Evolutionary conservation across 305 asterid species (phyloP), one percentile per base, ranked within the genome.

Genomic region (Solanum hybrid): DNA sequence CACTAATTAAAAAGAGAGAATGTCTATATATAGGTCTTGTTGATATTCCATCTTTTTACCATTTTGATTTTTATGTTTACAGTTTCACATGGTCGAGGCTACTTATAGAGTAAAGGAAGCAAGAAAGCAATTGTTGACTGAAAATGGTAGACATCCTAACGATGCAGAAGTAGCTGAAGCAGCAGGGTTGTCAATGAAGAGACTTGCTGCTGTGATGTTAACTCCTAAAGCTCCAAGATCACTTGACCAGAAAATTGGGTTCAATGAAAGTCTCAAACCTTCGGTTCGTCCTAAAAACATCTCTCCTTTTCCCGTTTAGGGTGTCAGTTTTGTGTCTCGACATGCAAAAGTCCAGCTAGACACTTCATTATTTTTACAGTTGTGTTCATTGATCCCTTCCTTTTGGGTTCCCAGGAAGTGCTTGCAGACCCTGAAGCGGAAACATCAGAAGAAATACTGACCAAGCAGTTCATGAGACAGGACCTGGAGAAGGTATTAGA

Each of bases 61-160:
- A 11, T 79, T 79, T 81, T 82, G 22, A 36, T 5, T 89, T 71
- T 75, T 46, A 26, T 85, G 22, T 46, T 17, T 3, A 36, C 96
- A 97, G 99, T 94, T 94, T 91, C 98, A 97, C 95, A 95, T 96
- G 97, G 99, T 95, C 16, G 98, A 95, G 92, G 98, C 99, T 69
- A 92, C 97, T 27, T 96, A 97, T 85, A 95, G 95, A 95, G 99
- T 97, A 81, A 97, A 95, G 93, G 99, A 97, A 90, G 99, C 99
- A 10, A 95, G 94, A 92, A 97, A 95, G 93, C 98, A 94, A 87
- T 90, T 96, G 42, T 94, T 79, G 86, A 93, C 92, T 64, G 97
- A 95, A 91, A 91, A 94, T 35, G 99, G 99, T 86, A 94, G 95
- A 91, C 94, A 91, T n/a, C 97, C 99, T 5, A 56, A 91, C 37